These are phyloP conservation scores for Delitschia confertaspora DNA, from an alignment of 495 filamentous ascomycete species.

Conservation along the genomic window DNA sequence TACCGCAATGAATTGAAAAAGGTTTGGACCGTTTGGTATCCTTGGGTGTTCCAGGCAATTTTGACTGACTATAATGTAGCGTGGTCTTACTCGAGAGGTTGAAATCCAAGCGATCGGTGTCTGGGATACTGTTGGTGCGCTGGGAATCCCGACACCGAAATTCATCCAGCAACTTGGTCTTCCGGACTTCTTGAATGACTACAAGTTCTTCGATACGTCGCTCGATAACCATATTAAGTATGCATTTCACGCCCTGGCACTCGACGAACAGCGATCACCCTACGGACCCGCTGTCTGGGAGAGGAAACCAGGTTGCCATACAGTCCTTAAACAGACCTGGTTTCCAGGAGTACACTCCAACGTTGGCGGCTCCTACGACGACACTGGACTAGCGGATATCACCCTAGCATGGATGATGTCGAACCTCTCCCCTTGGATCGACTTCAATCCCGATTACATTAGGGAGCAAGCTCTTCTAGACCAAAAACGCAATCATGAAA, in stretches of 20 bases:
- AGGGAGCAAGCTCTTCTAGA: constrained; percentile 56
- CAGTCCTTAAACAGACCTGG: constrained; percentile 21
- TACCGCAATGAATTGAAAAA: constrained; percentile 2
- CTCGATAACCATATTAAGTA: constrained; percentile 23
- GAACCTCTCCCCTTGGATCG: constrained; percentile 17
- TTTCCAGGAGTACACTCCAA: constrained; percentile 21
- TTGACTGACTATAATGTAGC: too few species aligned
- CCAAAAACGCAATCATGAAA: constrained; percentile 56
- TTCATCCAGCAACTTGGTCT: constrained; percentile 21
- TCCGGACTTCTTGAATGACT: constrained; percentile 23
- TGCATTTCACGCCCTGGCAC: constrained; percentile 23
- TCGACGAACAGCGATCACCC: constrained; percentile 20
- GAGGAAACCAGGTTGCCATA: constrained; percentile 11
- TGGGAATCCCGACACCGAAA: constrained; percentile 15
- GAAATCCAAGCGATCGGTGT: constrained; percentile 22
- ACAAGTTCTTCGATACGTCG: constrained; percentile 22
- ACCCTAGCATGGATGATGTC: constrained; percentile 34
- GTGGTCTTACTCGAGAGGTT: constrained; percentile 4
- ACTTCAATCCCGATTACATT: constrained; percentile 65
- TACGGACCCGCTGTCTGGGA: constrained; percentile 32
- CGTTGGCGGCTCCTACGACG: constrained; percentile 23
- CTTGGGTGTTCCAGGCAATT: not conserved
- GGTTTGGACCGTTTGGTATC: not conserved
- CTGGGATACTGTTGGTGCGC: constrained; percentile 23
- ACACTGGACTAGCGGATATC: constrained; percentile 29